Evolutionary conservation across 2,329 filamentous ascomycete genomes (phyloP).

Genomic region (Cyclaneusma minus): DNA sequence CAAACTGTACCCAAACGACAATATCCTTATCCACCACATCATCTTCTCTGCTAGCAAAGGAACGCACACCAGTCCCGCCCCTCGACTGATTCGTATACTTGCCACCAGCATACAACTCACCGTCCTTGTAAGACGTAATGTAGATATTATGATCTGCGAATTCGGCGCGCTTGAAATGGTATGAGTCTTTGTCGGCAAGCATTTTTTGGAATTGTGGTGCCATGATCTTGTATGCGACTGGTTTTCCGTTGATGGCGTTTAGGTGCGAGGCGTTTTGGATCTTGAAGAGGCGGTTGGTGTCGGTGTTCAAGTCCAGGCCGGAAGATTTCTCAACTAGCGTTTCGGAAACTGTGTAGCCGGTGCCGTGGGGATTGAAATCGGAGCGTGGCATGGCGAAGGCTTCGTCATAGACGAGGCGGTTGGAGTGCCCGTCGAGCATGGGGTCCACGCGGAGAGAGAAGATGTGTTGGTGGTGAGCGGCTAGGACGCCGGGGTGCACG

Average conservation of each 20-base stretch:
- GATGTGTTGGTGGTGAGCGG: constrained; percentile 61
- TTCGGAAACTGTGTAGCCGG: constrained; percentile 31
- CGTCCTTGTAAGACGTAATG: constrained; percentile 36
- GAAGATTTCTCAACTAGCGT: constrained; percentile 29
- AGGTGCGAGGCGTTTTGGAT: constrained; percentile 34
- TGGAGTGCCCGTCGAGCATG: constrained; percentile 39
- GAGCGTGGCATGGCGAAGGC: constrained; percentile 43
- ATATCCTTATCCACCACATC: constrained; percentile 34
- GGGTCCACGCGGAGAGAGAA: constrained; percentile 52
- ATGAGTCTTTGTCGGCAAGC: constrained; percentile 30
- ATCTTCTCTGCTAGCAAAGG: constrained; percentile 34
- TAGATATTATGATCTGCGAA: constrained; percentile 39
- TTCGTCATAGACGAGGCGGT: constrained; percentile 40
- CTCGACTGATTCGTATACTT: constrained; percentile 40
- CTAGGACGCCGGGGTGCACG: constrained; percentile 54
- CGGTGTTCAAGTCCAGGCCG: constrained; percentile 30
- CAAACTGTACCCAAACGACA: constrained; percentile 40
- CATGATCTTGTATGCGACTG: constrained; percentile 39
- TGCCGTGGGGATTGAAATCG: constrained; percentile 32
- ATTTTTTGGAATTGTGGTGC: constrained; percentile 41
- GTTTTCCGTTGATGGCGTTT: constrained; percentile 37
- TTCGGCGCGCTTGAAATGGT: constrained; percentile 32
- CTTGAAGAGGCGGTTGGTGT: constrained; percentile 37
- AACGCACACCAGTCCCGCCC: constrained; percentile 34
- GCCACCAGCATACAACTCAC: constrained; percentile 35